Evolutionary conservation across 108 stramenopile genomes (phyloP), one percentile per base, ranked within the genome.

Genomic region (Skeletonema menzelii): DNA sequence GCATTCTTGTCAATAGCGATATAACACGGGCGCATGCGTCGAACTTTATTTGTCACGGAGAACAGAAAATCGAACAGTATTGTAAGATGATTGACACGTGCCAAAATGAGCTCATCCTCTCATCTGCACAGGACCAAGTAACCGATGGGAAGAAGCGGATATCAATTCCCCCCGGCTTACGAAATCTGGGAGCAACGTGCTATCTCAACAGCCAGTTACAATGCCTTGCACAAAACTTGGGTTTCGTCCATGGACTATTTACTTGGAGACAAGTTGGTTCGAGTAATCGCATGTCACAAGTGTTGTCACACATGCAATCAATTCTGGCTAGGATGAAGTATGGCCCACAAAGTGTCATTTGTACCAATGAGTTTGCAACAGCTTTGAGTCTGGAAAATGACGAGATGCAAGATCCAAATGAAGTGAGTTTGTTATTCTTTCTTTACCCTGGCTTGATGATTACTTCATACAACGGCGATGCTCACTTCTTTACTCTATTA

Each of bases 321-420:
- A 64, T 95, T 10, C 61, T 95, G 56, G 90, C 84, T 7, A 22
- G 79, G 49, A 88, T 95, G 90, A 68, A 80, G 4, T 64, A 82
- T 32, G 94, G 91, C 17, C 84, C 79, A 4, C 65, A 87, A 13
- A 62, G 76, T 46, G 83, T 79, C 12, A 60, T 89, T 20, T 78
- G 84, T 15, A 90, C 94, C 0, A 74, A 88, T 24, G 84, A 86
- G 10, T 95, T 92, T 71, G 87, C 91, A 12, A 67, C 76, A 34
- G 85, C 90, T 0, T 56, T 95, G 47, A 84, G 83, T 13, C 42
- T 95, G 15, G 88, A 95, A 34, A 86, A 92, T 70, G 58, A 80
- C 53, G 94, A 92, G 68, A 92, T 92, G 85, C 94, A 95, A 75
- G 94, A 95, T 77, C 94, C 94, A 17, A 95, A 95, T 74, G 94